Base-by-base conservation (phyloP, 371 early-diverging fungal genomes). In the Capillidium rhysosporum region DNA sequence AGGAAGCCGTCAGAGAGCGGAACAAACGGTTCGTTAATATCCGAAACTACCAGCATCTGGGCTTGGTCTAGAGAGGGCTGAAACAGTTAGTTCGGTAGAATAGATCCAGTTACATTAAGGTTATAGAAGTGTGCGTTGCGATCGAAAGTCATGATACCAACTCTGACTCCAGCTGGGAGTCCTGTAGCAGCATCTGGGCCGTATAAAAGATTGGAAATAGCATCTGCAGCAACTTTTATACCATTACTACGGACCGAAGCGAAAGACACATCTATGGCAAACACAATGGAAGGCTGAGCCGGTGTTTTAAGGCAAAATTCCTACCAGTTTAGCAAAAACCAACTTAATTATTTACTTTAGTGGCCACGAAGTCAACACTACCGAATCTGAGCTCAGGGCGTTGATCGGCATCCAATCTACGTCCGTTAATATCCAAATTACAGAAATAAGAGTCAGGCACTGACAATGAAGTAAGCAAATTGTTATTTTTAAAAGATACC, bases 31-130 rank as follows among this genome's bases (percentile, higher is more conserved):
- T 96, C 95, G 34, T 79, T 62, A 21, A 91, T 64, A 64, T 97
- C 98, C 0, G 90, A 72, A 1, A 96, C 89, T n/a, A 93, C 84
- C 72, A 95, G 70, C 90, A 96, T 89, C 61, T 87, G 86, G 3
- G 91, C 80, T 59, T 90, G 84, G 28, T 86, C 90, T 49, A 86
- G 58, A 4, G 56, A 59, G 18, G 83, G 43, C 81, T 84, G 63
- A 1, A 31, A 21, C 52, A 39, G 8, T 8, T 43, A n/a, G 39
- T 25, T n/a, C 40, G 40, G 20, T n/a, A 24, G 28, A 41, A 26
- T 56, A 20, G 5, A 26, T 10, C 23, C 21, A 57, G 71, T 57
- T 70, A 80, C 87, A 63, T 76, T 74, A 48, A 94, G 61, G 63
- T 89, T 89, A 71, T 93, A 97, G 61, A 97, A 97, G 62, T 92